Base-by-base conservation (phyloP, 768 basidiomycete genomes). In the Tremella mesenterica region DNA sequence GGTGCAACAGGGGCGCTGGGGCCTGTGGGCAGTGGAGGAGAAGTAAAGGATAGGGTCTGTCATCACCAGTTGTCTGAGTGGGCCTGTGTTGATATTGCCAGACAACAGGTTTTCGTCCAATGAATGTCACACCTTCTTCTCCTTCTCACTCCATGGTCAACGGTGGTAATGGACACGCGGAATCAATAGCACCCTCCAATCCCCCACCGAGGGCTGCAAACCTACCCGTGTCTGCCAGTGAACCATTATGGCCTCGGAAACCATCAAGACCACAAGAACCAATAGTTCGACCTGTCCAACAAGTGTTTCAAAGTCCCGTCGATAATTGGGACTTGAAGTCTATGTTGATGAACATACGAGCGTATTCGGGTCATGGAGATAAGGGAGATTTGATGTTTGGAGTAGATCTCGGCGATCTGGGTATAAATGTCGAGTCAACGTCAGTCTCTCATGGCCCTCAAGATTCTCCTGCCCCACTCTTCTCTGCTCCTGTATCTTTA, bases 281-380 rank as follows among this genome's bases (percentile, higher is more conserved):
- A 12, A 44, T 70, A 23, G 36, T 60, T 4, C 49, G 68, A 44
- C 90, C 92, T 1, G 88, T 89, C 41, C 88, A 95, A 71, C 92
- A 97, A 74, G 82, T 97, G 14, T 80, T 95, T 36, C 82, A 87
- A 61, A 86, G 84, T 57, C 88, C 92, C 1, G 92, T 92, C 34
- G 92, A 97, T 74, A 81, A 89, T 68, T 97, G 91, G 90, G 92
- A 92, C 3, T 77, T 97, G 14, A 70, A 91, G 44, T 88, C 86
- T 14, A 76, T 97, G 50, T 76, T 97, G 53, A 83, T 50, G 50
- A 64, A 67, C 78, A 86, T 93, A 73, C 87, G 88, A 77, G 57
- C 56, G 47, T 54, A 59, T 33, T 68, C 70, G 66, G 86, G 81
- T 59, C 83, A 85, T 43, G 88, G 91, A 48, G 90, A 93, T 75